phyloP scores from a whole-genome alignment of 2,329 filamentous ascomycete genomes.

The Bipolaris victoriae region DNA sequence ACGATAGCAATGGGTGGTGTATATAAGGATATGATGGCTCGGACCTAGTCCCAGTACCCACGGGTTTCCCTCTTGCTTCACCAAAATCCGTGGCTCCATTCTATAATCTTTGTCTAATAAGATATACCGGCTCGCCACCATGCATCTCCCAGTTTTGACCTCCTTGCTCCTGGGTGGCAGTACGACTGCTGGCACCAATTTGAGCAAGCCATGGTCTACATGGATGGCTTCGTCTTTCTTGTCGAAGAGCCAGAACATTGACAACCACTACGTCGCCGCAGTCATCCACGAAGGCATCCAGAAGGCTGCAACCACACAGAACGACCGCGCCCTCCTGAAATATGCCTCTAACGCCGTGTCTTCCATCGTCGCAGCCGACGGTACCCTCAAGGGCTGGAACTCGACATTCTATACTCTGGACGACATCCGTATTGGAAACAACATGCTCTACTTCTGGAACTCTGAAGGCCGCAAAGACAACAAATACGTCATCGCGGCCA shows the following conservation, averaged over 20 bases:
- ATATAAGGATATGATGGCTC: constrained; percentile 12
- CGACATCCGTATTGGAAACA: constrained; percentile 61
- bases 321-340: constrained; percentile 53
- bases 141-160: constrained; percentile 35
- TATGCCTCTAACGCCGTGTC: constrained; percentile 58
- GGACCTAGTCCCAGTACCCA: neutral
- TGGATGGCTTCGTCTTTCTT: constrained; percentile 59
- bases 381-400: constrained; percentile 57
- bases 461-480: constrained; percentile 50
- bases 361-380: constrained; percentile 55
- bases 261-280: constrained; percentile 55
- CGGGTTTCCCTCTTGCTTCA: neutral
- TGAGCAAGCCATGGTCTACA: constrained; percentile 40
- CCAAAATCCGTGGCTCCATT: constrained; percentile 4
- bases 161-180: constrained; percentile 31
- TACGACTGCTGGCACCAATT: constrained; percentile 30
- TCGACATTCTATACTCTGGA: constrained; percentile 55
- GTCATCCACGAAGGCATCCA: constrained; percentile 58
- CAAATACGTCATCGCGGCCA: constrained; percentile 59
- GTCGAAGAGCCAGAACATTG: constrained; percentile 46
- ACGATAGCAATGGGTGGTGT: constrained; percentile 1
- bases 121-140: constrained; percentile 23
- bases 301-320: constrained; percentile 53
- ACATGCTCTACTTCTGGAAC: constrained; percentile 58
- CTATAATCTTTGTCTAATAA: constrained; percentile 7